A percentile compares a stretch with the other conserved stretches of the same genome.
These are phyloP conservation scores for Arabidopsis thaliana DNA, from an alignment of 345 rosid species.

Conservation along the genomic window DNA sequence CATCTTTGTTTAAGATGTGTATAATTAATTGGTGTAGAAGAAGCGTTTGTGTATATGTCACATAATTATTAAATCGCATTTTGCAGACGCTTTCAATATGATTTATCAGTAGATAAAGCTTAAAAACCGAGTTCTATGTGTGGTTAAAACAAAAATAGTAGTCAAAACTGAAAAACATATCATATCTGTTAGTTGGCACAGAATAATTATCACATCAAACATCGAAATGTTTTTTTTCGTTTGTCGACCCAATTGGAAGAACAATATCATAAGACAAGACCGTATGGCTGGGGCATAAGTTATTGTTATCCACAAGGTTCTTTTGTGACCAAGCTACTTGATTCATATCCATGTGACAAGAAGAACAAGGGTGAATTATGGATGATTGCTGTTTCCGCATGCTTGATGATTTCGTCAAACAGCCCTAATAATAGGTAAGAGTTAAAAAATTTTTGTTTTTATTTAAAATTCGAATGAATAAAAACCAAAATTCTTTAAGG, in stretches of 20 bases:
- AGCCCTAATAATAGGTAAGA: not conserved
- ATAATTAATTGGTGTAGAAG: not conserved
- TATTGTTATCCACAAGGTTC: conserved; percentile 13
- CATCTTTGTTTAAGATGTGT: conserved; percentile 4
- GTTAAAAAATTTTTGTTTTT: no score
- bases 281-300: conserved; percentile 32
- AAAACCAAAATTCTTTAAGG: not conserved
- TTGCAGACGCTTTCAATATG: not conserved
- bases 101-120: not conserved
- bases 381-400: conserved; percentile 35
- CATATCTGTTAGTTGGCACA: conserved; percentile 19
- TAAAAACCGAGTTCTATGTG: not conserved
- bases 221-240: not conserved
- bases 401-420: conserved; percentile 36
- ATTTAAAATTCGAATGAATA: not conserved
- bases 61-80: not conserved
- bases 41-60: not conserved
- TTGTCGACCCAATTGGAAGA: conserved; percentile 6
- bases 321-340: conserved; percentile 21
- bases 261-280: conserved; percentile 22
- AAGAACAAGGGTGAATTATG: conserved; percentile 30
- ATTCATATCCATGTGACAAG: conserved; percentile 36
- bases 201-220: conserved; percentile 2
- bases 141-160: not conserved
- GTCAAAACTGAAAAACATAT: not conserved